Evolutionary conservation across 2,329 filamentous ascomycete genomes (phyloP), one percentile per base, ranked within the genome.

Genomic region (Orbilia quercus): DNA sequence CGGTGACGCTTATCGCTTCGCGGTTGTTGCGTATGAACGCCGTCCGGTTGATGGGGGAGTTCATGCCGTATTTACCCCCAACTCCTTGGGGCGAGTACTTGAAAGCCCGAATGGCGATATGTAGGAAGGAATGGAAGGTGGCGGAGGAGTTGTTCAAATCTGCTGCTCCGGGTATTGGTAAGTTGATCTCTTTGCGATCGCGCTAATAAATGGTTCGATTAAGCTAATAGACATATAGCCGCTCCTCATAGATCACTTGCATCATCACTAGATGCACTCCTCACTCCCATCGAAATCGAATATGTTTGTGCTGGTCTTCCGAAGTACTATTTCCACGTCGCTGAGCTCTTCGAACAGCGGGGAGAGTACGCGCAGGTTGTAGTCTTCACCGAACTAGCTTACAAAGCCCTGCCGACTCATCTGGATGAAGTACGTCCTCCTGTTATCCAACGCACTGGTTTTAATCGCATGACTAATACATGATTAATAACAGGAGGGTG

Each of bases 301-400:
- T 88, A 75, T n/a, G 55, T 90, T 78, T 85, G 92, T 78, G 87
- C 87, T 64, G 95, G 94, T 1, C 84, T 93, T 42, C 86, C 91
- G 3, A 88, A 87, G 75, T 99, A 97, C 81, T 96, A 96, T 80
- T 88, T 89, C 44, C 95, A 99, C 80, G 86, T 98, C 55, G 86
- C 93, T 11, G 85, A 87, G 18, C 84, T 99, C 0, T 98, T 91
- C 78, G 93, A 97, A 79, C 87, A 86, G 76, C 86, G 87, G 45
- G 90, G 89, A 76, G 88, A 89, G 0, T 91, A 91, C 80, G 90
- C 91, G 1, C 91, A 90, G 78, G 91, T 96, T 42, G 86, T 92
- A 4, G 76, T 97, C 96, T 63, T 82, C 89, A 91, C 40, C 2
- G 73, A 67, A 14, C 28, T 65, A 18, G 73, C 62, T 2, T 66